These are phyloP conservation scores for Cercospora berteroae DNA, from an alignment of 2,329 filamentous ascomycete genomes.

Conservation along the genomic window DNA sequence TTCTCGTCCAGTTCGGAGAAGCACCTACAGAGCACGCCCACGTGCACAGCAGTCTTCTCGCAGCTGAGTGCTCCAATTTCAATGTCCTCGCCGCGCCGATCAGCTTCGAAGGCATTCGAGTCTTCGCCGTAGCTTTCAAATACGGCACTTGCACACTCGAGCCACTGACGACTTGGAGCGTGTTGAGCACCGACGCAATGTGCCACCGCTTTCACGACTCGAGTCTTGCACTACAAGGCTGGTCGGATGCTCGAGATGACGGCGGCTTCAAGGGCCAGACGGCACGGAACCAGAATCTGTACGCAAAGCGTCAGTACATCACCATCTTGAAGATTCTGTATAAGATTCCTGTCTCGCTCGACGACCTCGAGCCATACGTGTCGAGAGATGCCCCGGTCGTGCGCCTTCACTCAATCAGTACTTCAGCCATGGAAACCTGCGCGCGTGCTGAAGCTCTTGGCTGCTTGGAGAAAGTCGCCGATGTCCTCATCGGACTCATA, in stretches of 20 bases:
- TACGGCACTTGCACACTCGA: not conserved
- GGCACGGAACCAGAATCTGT: conserved; percentile 3
- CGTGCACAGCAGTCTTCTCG: not conserved
- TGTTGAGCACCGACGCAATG: not conserved
- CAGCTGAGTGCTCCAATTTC: not conserved
- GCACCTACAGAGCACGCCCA: not conserved
- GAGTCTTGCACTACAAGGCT: conserved; percentile 3
- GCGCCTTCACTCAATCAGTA: not conserved
- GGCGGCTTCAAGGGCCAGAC: not conserved
- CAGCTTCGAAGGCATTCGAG: not conserved
- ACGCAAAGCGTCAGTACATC: conserved; percentile 6
- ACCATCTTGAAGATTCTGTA: conserved; percentile 5
- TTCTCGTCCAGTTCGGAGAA: not conserved
- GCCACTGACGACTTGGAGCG: not conserved
- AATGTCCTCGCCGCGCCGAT: not conserved
- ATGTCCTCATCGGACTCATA: not conserved
- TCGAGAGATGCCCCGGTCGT: not conserved
- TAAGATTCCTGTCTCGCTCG: not conserved
- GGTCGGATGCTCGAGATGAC: not conserved
- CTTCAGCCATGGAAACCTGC: conserved; percentile 1
- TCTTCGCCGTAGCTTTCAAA: not conserved
- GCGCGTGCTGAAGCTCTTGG: conserved; percentile 2
- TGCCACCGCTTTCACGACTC: conserved; percentile 9
- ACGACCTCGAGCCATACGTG: not conserved
- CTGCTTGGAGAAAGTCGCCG: not conserved